Conservation (phyloP, 139 green algal genomes). For the Auxenochlorella pyrenoidosa region DNA sequence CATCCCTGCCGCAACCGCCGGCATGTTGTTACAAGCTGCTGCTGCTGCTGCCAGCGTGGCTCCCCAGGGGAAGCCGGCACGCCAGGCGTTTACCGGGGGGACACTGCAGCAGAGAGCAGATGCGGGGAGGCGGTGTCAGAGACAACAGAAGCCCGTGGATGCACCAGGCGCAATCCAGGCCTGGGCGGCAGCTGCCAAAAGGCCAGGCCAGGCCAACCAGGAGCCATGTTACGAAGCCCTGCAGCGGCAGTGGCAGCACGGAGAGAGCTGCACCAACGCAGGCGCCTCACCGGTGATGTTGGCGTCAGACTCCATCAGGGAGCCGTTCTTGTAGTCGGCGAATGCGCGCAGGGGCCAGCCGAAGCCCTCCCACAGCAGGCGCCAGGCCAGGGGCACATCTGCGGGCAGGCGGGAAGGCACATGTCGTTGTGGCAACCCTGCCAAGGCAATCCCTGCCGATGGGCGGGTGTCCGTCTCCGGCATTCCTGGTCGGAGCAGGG, state of each 20-base stretch:
- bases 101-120: background rate
- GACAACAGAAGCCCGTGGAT: too few species aligned
- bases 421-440: background rate
- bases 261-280: too few species aligned
- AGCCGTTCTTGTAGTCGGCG: slow-evolving; percentile 79
- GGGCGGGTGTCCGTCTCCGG: too few species aligned
- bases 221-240: too few species aligned
- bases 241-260: too few species aligned
- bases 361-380: slow-evolving; percentile 70
- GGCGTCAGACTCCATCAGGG: slow-evolving; percentile 81
- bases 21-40: slow-evolving; percentile 16
- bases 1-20: background rate
- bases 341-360: slow-evolving; percentile 85
- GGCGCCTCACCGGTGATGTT: slow-evolving; percentile 91
- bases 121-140: background rate
- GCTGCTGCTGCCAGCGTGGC: slow-evolving; percentile 22
- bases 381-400: slow-evolving; percentile 90
- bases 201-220: too few species aligned
- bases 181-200: too few species aligned
- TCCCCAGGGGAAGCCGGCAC: background rate
- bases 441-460: background rate
- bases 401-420: background rate
- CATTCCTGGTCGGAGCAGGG: too few species aligned
- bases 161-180: too few species aligned
- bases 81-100: slow-evolving; percentile 20